Base-by-base conservation (phyloP, 768 basidiomycete species). In the Psilocybe subaeruginosa region DNA sequence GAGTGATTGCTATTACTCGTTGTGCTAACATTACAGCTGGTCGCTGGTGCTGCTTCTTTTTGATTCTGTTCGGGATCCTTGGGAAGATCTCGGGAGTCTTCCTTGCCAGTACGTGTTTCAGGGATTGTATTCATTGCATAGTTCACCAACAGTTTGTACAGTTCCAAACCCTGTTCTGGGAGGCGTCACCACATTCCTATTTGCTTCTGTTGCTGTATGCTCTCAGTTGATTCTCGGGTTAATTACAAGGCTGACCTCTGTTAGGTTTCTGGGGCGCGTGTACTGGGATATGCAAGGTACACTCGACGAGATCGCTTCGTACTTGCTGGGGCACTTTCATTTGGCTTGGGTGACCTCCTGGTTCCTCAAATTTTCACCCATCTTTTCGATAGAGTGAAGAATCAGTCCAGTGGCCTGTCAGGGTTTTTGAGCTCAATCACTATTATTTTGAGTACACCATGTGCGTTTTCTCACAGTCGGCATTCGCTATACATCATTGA, bases 171-270 rank as follows among this genome's bases (percentile, higher is more conserved):
- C 92, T 0, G 91, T 92, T 8, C 81, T 92, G 0, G 92, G 92
- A 3, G 91, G 92, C 4, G 91, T 93, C 0, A 95, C 91, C 4
- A 92, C 92, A 1, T 93, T 93, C 80, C 79, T 93, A 12, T 93
- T 94, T 69, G 88, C 90, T 0, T 85, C 80, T 35, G 91, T 93
- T 29, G 80, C 82, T n/a, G 82, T 84, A 8, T 2, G 60, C n/a
- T 27, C 3, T 39, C 11, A 33, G 4, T 4, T 8, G 7, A 17
- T 3, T 14, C 19, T 46, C 9, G 4, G n/a, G 14, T 23, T 16
- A 41, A 8, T 16, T 54, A 46, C 31, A 50, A 19, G 8, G 31
- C 16, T 17, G 49, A 17, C 17, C 17, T n/a, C 35, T 17, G 9
- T 0, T 0, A 61, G 60, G 60, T 62, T 8, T 89, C 88, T 0